phyloP scores from a whole-genome alignment of 345 rosid species.

The Hibiscus tridactylites region DNA sequence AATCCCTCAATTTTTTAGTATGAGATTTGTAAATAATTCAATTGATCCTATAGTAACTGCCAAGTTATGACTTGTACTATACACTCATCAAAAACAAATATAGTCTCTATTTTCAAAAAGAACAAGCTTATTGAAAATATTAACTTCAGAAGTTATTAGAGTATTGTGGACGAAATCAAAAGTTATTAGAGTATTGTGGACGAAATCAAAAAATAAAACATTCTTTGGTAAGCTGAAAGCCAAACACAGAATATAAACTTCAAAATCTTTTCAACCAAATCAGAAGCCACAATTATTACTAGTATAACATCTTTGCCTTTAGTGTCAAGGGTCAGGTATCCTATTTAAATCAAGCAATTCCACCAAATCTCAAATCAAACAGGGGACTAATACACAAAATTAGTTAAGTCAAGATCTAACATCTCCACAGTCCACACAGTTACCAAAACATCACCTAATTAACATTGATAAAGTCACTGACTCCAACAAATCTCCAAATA shows the following conservation, averaged over 20 bases:
- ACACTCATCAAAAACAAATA: no score
- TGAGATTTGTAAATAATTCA: no score
- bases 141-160: not conserved
- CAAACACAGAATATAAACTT: not conserved
- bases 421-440: not conserved
- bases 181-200: not conserved
- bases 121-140: not conserved
- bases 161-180: not conserved
- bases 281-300: not conserved
- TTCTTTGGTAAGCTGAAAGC: not conserved
- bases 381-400: not conserved
- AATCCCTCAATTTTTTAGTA: no score
- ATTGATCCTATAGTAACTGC: no score
- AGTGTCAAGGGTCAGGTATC: not conserved
- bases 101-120: not conserved
- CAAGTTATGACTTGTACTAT: not conserved
- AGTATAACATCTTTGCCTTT: not conserved
- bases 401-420: not conserved
- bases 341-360: constrained; percentile 1
- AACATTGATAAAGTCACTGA: not conserved
- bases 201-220: not conserved
- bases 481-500: not conserved
- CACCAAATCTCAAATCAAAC: not conserved
- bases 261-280: not conserved
- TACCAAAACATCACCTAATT: not conserved